Percentiles rank a stretch among this genome's conserved stretches.
phyloP scores from a whole-genome alignment of 371 early-diverging fungal species.

The Rhizomucor miehei region DNA sequence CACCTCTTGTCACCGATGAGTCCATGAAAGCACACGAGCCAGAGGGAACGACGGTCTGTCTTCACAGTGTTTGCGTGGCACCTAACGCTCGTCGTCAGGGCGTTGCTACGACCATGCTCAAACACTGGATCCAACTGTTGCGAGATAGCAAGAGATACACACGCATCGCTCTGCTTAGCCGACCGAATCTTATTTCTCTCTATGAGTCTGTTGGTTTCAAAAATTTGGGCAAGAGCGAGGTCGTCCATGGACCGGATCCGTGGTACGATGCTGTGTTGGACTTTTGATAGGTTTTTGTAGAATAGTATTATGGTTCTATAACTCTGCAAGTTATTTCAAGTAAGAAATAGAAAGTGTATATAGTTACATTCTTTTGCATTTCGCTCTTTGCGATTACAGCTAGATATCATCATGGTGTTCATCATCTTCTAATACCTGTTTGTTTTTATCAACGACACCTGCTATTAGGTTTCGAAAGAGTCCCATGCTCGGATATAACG shows the following conservation, averaged over 20 bases:
- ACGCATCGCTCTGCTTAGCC: conserved; percentile 58
- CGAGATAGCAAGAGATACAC: conserved; percentile 30
- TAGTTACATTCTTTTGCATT: too few relatives aligned
- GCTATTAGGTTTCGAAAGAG: conserved; percentile 32
- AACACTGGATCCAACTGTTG: conserved; percentile 42
- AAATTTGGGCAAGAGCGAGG: conserved; percentile 49
- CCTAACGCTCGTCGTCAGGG: conserved; percentile 53
- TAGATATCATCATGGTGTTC: neutral
- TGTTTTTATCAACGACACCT: conserved; percentile 7
- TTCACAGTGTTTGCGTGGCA: conserved; percentile 68
- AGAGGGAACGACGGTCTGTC: conserved; percentile 59
- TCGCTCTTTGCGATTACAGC: too few relatives aligned
- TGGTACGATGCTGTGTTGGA: conserved; percentile 49
- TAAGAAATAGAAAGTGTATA: conserved; percentile 1
- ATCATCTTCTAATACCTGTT: neutral
- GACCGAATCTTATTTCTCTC: conserved; percentile 48
- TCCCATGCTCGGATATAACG: conserved; percentile 31
- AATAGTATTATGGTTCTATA: neutral
- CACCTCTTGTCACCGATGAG: conserved; percentile 54
- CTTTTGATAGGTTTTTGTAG: too few relatives aligned
- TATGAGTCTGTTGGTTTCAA: conserved; percentile 66
- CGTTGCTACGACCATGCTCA: conserved; percentile 50
- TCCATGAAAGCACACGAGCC: conserved; percentile 67
- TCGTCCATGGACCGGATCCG: conserved; percentile 67
- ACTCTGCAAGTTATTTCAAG: too few relatives aligned